phyloP scores from a whole-genome alignment of 2,329 filamentous ascomycete species.

The Ustulina deusta region DNA sequence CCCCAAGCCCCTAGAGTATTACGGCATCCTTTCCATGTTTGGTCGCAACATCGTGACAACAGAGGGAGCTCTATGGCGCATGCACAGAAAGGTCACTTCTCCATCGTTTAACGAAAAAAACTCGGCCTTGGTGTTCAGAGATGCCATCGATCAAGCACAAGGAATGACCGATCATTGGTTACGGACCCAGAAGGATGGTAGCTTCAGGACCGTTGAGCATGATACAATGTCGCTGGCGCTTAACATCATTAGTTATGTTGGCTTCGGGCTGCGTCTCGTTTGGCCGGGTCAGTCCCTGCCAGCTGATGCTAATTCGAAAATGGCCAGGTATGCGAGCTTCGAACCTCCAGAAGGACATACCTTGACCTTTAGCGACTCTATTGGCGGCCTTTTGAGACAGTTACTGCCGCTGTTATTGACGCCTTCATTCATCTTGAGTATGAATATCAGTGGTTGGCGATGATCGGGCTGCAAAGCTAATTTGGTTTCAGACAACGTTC shows the following conservation, averaged over 20 bases:
- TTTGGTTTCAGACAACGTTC: conserved; percentile 52
- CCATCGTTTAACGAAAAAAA: conserved; percentile 83
- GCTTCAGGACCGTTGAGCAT: conserved; percentile 67
- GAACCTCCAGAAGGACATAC: conserved; percentile 65
- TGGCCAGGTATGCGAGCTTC: conserved; percentile 61
- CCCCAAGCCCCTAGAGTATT: conserved; percentile 74
- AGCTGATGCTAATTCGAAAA: conserved; percentile 56
- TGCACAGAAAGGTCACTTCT: conserved; percentile 77
- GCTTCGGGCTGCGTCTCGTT: conserved; percentile 73
- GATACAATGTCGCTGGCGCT: conserved; percentile 74
- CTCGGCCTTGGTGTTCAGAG: conserved; percentile 73
- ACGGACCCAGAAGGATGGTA: conserved; percentile 54
- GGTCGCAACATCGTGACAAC: conserved; percentile 78
- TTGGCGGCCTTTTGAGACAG: conserved; percentile 71
- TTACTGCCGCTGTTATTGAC: conserved; percentile 72
- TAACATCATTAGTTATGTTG: conserved; percentile 73
- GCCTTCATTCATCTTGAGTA: conserved; percentile 67
- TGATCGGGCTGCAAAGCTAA: conserved; percentile 27
- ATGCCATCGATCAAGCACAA: conserved; percentile 71
- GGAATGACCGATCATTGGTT: conserved; percentile 72
- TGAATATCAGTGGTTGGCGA: conserved; percentile 42
- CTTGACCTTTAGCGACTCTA: conserved; percentile 73
- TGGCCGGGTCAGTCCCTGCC: conserved; percentile 72
- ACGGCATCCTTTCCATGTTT: conserved; percentile 71
- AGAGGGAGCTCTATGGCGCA: conserved; percentile 76